These are phyloP conservation scores for Gracilariopsis chorda DNA, from an alignment of 23 red algal species.

Conservation along the genomic window DNA sequence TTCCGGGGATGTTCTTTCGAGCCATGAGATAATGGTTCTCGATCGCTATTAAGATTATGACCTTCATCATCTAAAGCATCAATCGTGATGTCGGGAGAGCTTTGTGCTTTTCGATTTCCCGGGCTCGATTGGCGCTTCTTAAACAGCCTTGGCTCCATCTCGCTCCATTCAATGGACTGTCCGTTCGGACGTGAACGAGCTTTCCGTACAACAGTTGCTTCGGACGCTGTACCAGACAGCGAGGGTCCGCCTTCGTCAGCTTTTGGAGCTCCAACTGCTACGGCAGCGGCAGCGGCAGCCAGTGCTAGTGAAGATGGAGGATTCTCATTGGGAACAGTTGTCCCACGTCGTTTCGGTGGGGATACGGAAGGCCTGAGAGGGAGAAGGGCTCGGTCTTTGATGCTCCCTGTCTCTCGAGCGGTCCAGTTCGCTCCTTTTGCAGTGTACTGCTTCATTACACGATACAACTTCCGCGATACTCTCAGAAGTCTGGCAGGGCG, in stretches of 20 bases:
- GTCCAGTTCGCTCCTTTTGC: not conserved
- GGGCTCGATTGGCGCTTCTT: not conserved
- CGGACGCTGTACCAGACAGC: constrained; percentile 22
- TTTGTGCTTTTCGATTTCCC: not conserved
- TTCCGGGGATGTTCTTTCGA: not conserved
- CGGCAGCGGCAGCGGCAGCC: constrained; percentile 47
- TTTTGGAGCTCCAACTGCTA: constrained; percentile 40
- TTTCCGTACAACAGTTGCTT: constrained; percentile 35
- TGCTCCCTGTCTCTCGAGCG: not conserved
- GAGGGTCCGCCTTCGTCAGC: not conserved
- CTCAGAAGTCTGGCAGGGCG: constrained; percentile 74
- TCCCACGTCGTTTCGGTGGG: not conserved
- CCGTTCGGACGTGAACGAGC: constrained; percentile 24
- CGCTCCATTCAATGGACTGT: constrained; percentile 34
- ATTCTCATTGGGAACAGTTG: not conserved
- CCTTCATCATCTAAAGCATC: not conserved
- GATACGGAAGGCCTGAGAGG: not conserved
- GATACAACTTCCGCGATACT: constrained; percentile 72
- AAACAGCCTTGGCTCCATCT: not conserved
- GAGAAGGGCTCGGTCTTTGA: not conserved
- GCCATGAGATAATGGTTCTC: not conserved
- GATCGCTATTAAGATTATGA: not conserved
- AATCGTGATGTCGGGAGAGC: not conserved
- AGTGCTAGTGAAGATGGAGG: constrained; percentile 44
- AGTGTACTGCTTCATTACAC: constrained; percentile 52